A percentile compares a stretch with the other conserved stretches of the same genome.
Evolutionary conservation across 2,329 filamentous ascomycete species (phyloP).

Genomic region (Aspergillus hiratsukae): DNA sequence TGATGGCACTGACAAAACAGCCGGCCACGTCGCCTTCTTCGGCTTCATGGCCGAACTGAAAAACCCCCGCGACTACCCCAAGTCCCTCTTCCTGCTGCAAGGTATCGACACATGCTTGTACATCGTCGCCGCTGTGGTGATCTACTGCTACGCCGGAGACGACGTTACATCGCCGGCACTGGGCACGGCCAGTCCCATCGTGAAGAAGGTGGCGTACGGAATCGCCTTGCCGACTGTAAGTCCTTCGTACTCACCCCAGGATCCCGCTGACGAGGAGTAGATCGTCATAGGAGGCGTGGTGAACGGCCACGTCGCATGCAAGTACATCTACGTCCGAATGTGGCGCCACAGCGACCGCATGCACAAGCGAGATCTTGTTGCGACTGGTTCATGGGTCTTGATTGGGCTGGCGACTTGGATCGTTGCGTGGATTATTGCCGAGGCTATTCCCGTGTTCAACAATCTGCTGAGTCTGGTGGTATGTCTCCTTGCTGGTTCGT

Average conservation of each 20-base stretch:
- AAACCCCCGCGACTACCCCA: slow-evolving; percentile 54
- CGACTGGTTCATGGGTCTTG: slow-evolving; percentile 53
- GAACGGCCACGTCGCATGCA: slow-evolving; percentile 60
- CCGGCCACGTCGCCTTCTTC: slow-evolving; percentile 63
- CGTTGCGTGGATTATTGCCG: slow-evolving; percentile 61
- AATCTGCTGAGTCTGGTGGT: slow-evolving; percentile 57
- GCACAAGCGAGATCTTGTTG: slow-evolving; percentile 42
- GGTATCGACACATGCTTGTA: slow-evolving; percentile 56
- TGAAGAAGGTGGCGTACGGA: slow-evolving; percentile 62
- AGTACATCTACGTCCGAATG: slow-evolving; percentile 61
- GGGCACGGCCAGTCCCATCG: slow-evolving; percentile 51
- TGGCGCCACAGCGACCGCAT: slow-evolving; percentile 56
- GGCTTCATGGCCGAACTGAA: slow-evolving; percentile 61
- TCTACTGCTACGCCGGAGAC: slow-evolving; percentile 62
- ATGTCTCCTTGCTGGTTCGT: not conserved
- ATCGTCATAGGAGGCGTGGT: slow-evolving; percentile 67
- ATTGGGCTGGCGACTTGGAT: slow-evolving; percentile 54
- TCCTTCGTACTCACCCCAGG: not conserved
- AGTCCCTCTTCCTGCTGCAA: slow-evolving; percentile 58
- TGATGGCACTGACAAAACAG: slow-evolving; percentile 13
- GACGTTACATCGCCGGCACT: slow-evolving; percentile 62
- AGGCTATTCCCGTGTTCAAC: slow-evolving; percentile 65
- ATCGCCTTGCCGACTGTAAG: slow-evolving; percentile 58
- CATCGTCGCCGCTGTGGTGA: slow-evolving; percentile 59
- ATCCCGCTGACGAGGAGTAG: slow-evolving; percentile 7